phyloP scores from a whole-genome alignment of 2,329 filamentous ascomycete genomes.

The Ophiocordyceps camponoti-floridani region DNA sequence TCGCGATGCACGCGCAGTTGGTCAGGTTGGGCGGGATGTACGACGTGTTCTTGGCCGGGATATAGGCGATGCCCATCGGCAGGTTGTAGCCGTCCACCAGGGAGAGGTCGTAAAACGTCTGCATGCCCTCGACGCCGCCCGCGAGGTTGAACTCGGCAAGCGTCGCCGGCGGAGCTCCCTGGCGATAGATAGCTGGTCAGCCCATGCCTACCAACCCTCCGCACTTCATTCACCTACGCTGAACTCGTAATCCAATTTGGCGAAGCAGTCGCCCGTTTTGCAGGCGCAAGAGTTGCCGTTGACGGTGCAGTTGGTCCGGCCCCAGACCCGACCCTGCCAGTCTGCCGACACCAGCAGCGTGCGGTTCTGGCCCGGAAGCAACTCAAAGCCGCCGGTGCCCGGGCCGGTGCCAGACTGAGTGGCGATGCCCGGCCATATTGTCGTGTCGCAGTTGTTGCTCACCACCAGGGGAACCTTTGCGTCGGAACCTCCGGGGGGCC shows the following conservation, averaged over 20 bases:
- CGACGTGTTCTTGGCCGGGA: constrained; percentile 40
- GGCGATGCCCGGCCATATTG: constrained; percentile 59
- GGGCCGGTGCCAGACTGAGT: constrained; percentile 57
- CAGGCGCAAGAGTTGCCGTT: constrained; percentile 50
- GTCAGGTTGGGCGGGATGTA: constrained; percentile 60
- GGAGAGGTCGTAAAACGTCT: constrained; percentile 73
- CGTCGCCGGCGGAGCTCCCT: constrained; percentile 58
- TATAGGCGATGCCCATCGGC: constrained; percentile 45
- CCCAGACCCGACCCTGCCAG: constrained; percentile 75
- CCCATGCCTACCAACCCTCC: background rate
- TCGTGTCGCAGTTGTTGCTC: constrained; percentile 53
- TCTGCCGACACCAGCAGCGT: constrained; percentile 49
- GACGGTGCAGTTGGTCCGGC: constrained; percentile 68
- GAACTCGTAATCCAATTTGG: constrained; percentile 48
- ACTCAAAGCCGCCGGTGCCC: constrained; percentile 48
- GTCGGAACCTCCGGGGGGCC: constrained; percentile 13
- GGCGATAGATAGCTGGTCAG: background rate
- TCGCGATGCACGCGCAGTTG: constrained; percentile 62
- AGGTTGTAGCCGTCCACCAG: constrained; percentile 76
- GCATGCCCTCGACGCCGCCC: constrained; percentile 37
- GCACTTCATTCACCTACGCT: constrained; percentile 33
- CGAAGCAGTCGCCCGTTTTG: constrained; percentile 59
- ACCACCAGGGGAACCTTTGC: constrained; percentile 42
- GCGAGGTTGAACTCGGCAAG: constrained; percentile 67
- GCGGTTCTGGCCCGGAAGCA: constrained; percentile 37